These are phyloP conservation scores for Xylaria telfairii DNA, from an alignment of 495 filamentous ascomycete species.

Conservation along the genomic window DNA sequence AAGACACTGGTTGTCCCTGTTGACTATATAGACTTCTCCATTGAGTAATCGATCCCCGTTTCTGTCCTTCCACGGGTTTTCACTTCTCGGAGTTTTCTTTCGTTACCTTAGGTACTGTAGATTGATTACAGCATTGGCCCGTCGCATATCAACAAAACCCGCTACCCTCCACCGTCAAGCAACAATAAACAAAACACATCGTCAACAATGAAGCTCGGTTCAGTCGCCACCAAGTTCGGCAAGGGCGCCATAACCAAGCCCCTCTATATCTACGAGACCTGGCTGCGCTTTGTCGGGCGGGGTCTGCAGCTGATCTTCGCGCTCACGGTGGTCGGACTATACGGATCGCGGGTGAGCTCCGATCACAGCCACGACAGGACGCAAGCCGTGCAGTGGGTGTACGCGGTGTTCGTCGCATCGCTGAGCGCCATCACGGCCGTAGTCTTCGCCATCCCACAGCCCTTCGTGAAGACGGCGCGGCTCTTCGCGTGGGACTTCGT, in stretches of 20 bases:
- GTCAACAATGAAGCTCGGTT: constrained; percentile 34
- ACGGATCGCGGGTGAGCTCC: constrained; percentile 39
- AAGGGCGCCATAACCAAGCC: constrained; percentile 42
- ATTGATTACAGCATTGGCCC: neutral
- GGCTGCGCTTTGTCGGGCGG: constrained; percentile 39
- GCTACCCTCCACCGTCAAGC: neutral
- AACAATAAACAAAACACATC: constrained; percentile 1
- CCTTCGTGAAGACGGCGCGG: constrained; percentile 37
- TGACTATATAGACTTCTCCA: constrained; percentile 5
- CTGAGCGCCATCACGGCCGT: constrained; percentile 43
- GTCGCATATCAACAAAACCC: constrained; percentile 10
- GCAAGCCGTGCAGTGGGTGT: constrained; percentile 42
- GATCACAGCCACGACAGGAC: constrained; percentile 31
- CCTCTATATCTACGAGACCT: constrained; percentile 41
- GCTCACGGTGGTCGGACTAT: constrained; percentile 41
- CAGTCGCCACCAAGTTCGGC: constrained; percentile 34
- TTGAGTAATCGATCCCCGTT: constrained; percentile 10
- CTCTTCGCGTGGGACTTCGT: constrained; percentile 42
- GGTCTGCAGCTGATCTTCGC: constrained; percentile 44
- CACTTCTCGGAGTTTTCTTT: too few species aligned
- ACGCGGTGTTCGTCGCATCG: constrained; percentile 36
- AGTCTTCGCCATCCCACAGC: constrained; percentile 39
- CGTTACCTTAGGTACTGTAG: too few species aligned
- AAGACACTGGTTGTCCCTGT: constrained; percentile 24
- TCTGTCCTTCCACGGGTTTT: neutral